phyloP scores from a whole-genome alignment of 2,329 filamentous ascomycete species.

The Aureobasidium sp. region DNA sequence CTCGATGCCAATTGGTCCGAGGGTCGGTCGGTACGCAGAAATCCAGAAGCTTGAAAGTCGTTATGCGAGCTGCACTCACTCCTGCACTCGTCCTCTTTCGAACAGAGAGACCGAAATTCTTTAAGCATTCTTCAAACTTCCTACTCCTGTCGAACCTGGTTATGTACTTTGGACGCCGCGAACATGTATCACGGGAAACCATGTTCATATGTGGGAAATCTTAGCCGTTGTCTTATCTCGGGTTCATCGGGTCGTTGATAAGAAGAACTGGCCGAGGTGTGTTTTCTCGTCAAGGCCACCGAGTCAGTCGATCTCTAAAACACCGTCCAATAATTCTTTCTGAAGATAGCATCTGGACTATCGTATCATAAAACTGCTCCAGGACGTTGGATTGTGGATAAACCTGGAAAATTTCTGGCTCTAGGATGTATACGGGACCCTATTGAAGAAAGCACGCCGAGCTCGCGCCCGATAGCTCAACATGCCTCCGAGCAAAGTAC shows the following conservation, averaged over 20 bases:
- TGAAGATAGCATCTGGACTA: not conserved
- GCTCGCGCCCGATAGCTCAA: not conserved
- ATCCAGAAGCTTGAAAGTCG: not conserved
- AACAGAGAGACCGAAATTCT: not conserved
- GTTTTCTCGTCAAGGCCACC: not conserved
- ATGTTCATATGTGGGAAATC: not conserved
- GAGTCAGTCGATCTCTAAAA: not conserved
- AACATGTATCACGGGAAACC: not conserved
- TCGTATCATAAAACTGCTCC: not conserved
- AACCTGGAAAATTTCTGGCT: not conserved
- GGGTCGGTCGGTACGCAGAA: not conserved
- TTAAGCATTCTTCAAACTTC: not conserved
- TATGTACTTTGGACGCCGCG: not conserved
- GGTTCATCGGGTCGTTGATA: conserved; percentile 3
- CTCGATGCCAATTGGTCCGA: conserved; percentile 1
- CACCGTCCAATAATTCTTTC: not conserved
- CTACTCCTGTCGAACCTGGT: not conserved
- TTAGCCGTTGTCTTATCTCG: conserved; percentile 2
- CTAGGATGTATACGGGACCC: not conserved
- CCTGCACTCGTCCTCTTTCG: not conserved
- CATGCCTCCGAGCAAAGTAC: conserved; percentile 60
- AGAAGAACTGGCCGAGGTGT: not conserved
- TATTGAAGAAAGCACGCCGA: not conserved
- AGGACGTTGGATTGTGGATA: not conserved
- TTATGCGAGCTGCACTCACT: not conserved